A percentile compares a stretch with the other conserved stretches of the same genome.
These are phyloP conservation scores for Scedosporium apiospermum DNA, from an alignment of 2,329 filamentous ascomycete species.

Conservation along the genomic window DNA sequence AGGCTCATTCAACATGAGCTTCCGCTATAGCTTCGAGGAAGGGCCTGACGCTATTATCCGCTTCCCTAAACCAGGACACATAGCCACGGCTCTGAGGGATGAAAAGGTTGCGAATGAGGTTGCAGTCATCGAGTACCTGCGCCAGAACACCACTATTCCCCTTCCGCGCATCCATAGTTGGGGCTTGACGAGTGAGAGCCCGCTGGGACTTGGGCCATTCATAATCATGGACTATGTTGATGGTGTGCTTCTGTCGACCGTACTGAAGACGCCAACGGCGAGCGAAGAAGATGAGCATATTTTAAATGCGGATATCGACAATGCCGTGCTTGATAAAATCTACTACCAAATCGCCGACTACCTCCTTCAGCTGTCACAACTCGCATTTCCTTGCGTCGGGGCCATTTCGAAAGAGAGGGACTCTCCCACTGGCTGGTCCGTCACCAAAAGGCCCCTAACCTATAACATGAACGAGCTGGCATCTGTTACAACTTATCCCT, in stretches of 20 bases:
- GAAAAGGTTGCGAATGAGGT: slow-evolving; percentile 24
- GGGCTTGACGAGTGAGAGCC: slow-evolving; percentile 19
- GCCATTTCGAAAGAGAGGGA: slow-evolving; percentile 20
- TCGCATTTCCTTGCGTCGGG: slow-evolving; percentile 21
- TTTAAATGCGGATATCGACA: slow-evolving; percentile 14
- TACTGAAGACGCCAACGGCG: slow-evolving; percentile 17
- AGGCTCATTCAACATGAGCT: slow-evolving; percentile 19
- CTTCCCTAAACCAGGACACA: slow-evolving; percentile 17
- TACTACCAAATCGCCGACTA: slow-evolving; percentile 16
- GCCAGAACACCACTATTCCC: slow-evolving; percentile 20
- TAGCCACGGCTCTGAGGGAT: slow-evolving; percentile 12
- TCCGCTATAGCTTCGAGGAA: slow-evolving; percentile 14
- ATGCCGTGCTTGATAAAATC: slow-evolving; percentile 12
- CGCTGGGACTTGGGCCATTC: slow-evolving; percentile 20
- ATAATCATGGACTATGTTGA: slow-evolving; percentile 23
- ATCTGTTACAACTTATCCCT: slow-evolving; percentile 20
- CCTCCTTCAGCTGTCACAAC: slow-evolving; percentile 20
- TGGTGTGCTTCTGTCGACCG: slow-evolving; percentile 13
- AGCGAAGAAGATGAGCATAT: slow-evolving; percentile 14
- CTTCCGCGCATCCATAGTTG: slow-evolving; percentile 17
- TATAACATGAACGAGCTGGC: slow-evolving; percentile 29
- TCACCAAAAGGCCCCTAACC: slow-evolving; percentile 24
- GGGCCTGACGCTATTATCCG: slow-evolving; percentile 16
- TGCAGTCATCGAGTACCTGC: slow-evolving; percentile 17
- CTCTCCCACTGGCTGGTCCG: slow-evolving; percentile 17